These are phyloP conservation scores for Acanthamoeba culbertsoni DNA, from an alignment of 208 protist species.

Conservation along the genomic window DNA sequence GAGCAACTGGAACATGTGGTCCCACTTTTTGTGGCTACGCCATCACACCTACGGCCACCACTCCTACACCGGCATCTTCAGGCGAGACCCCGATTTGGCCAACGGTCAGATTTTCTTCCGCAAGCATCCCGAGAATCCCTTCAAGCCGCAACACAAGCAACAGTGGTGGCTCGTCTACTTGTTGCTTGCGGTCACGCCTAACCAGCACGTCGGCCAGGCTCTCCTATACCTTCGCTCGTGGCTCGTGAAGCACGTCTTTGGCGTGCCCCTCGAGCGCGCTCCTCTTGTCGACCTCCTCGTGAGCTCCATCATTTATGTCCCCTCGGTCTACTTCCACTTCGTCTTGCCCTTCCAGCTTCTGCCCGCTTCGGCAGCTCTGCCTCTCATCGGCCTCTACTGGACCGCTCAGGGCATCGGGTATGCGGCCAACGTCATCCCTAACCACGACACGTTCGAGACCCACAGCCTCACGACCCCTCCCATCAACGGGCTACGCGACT, in stretches of 20 bases:
- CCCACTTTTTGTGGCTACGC: slow-evolving; percentile 43
- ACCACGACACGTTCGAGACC: slow-evolving; percentile 51
- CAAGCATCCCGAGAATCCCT: slow-evolving; percentile 26
- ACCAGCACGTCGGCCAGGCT: slow-evolving; percentile 51
- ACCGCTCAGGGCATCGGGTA: slow-evolving; percentile 37
- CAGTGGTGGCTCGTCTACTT: slow-evolving; percentile 21
- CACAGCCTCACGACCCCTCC: not conserved
- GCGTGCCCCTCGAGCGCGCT: not conserved
- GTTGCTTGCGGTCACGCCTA: not conserved
- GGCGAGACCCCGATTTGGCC: slow-evolving; percentile 35
- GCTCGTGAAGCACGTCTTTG: not conserved
- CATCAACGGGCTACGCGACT: not conserved
- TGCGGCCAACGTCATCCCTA: slow-evolving; percentile 22
- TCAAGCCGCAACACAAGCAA: not conserved
- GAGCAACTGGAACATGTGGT: slow-evolving; percentile 46
- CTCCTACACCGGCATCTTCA: slow-evolving; percentile 36
- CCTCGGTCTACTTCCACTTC: slow-evolving; percentile 53
- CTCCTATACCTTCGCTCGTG: slow-evolving; percentile 33
- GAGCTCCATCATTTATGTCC: slow-evolving; percentile 14
- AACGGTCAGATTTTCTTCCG: slow-evolving; percentile 13
- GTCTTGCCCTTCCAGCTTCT: slow-evolving; percentile 49
- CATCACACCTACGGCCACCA: slow-evolving; percentile 59
- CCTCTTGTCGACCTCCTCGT: not conserved
- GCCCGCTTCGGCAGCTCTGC: not conserved
- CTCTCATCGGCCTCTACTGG: not conserved